Conservation (phyloP, 164 flowering plant species). For the Buxus sempervirens region DNA sequence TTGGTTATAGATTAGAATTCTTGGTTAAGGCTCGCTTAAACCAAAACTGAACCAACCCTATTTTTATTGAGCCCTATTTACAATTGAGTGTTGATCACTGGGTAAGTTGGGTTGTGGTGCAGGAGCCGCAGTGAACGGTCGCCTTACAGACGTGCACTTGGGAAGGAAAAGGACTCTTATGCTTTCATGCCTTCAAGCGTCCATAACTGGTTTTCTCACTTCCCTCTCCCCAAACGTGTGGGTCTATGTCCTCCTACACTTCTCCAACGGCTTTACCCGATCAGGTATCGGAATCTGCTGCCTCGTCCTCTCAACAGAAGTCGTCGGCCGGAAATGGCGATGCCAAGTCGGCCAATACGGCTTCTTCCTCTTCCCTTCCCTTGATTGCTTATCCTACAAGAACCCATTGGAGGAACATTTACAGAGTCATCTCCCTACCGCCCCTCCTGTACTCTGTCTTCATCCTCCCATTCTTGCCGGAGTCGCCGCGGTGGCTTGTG, state of each 20-base stretch:
- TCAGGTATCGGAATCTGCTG: slow-evolving; percentile 61
- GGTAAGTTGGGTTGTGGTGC: slow-evolving; percentile 11
- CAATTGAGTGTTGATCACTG: too few species aligned
- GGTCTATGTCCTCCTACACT: slow-evolving; percentile 53
- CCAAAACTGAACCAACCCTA: too few species aligned
- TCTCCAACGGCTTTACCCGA: slow-evolving; percentile 49
- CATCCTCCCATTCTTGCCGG: slow-evolving; percentile 44
- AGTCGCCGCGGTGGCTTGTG: slow-evolving; percentile 67
- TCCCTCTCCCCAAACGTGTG: slow-evolving; percentile 56
- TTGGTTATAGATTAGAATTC: too few species aligned
- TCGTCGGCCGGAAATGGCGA: slow-evolving; percentile 58
- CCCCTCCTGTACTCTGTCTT: slow-evolving; percentile 42
- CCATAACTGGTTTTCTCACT: slow-evolving; percentile 43
- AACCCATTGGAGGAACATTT: slow-evolving; percentile 45
- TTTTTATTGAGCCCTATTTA: too few species aligned
- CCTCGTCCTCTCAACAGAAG: slow-evolving; percentile 61
- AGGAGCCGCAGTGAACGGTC: slow-evolving; percentile 56
- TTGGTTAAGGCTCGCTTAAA: too few species aligned
- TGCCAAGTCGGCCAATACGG: slow-evolving; percentile 69
- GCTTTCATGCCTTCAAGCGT: slow-evolving; percentile 46
- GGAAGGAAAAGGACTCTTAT: slow-evolving; percentile 57
- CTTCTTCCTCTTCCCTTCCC: slow-evolving; percentile 66
- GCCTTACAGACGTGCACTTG: slow-evolving; percentile 41
- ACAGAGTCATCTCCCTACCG: slow-evolving; percentile 39
- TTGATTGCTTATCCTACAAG: slow-evolving; percentile 47